Conservation (phyloP, 768 basidiomycete species). For the Kwoniella bestiolae region DNA sequence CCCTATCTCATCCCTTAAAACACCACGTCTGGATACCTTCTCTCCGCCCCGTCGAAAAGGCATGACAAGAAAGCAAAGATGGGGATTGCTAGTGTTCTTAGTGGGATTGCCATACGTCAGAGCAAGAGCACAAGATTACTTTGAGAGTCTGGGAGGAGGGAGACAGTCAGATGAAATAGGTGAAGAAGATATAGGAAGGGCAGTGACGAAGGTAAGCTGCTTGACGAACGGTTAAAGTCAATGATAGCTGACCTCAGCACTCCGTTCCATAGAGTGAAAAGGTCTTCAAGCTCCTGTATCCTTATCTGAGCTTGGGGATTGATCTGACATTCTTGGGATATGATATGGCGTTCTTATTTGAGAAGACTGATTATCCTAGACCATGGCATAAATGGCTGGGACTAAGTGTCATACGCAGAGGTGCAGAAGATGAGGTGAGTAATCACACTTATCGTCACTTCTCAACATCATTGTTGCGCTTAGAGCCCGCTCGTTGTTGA, state of each 20-base stretch:
- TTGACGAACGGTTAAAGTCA: not conserved
- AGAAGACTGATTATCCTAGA: constrained; percentile 79
- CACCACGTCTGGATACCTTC: constrained; percentile 37
- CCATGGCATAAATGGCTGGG: constrained; percentile 90
- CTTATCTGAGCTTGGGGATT: constrained; percentile 75
- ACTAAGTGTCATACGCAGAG: constrained; percentile 71
- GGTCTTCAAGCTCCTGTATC: constrained; percentile 75
- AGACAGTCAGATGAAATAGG: constrained; percentile 69
- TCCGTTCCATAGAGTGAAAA: constrained; percentile 44
- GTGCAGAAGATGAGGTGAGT: constrained; percentile 29
- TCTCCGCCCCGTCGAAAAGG: constrained; percentile 57
- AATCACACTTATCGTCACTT: not conserved
- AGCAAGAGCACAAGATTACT: constrained; percentile 87
- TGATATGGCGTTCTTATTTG: constrained; percentile 90
- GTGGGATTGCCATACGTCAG: constrained; percentile 88
- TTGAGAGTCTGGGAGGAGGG: constrained; percentile 85
- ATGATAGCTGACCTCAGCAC: not conserved
- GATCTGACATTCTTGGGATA: constrained; percentile 82
- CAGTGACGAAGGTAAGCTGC: constrained; percentile 26
- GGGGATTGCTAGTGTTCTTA: constrained; percentile 76
- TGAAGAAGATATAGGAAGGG: constrained; percentile 57
- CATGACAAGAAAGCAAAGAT: constrained; percentile 70
- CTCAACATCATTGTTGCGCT: too few relatives aligned
- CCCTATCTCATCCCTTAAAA: constrained; percentile 12
- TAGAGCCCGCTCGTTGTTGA: not conserved